phyloP scores from a whole-genome alignment of 2,329 filamentous ascomycete species.

The Hymenoscyphus fraxineus region DNA sequence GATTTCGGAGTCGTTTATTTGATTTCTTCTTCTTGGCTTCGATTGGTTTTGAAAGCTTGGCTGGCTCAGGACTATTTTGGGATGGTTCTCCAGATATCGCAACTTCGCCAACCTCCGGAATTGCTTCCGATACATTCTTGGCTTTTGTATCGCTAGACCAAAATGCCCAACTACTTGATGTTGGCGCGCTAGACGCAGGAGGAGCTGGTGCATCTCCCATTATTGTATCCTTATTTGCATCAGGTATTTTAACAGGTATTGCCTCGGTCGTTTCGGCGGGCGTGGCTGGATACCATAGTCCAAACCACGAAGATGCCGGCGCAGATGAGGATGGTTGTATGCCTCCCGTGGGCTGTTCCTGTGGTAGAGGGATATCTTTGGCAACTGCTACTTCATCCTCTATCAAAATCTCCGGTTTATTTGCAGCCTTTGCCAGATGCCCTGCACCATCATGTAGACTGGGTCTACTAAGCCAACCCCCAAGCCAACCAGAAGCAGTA shows the following conservation, averaged over 20 bases:
- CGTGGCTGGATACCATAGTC: constrained; percentile 30
- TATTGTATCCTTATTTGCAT: constrained; percentile 20
- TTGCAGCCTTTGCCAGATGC: constrained; percentile 1
- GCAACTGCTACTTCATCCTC: constrained; percentile 9
- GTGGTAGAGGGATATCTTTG: neutral
- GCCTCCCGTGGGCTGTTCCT: neutral
- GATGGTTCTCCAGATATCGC: constrained; percentile 56
- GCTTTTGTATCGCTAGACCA: constrained; percentile 55
- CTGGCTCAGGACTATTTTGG: constrained; percentile 44
- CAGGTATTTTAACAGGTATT: constrained; percentile 22
- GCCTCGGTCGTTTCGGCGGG: constrained; percentile 23
- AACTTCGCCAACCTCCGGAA: constrained; percentile 40
- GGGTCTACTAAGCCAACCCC: constrained; percentile 47
- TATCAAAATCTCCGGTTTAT: neutral
- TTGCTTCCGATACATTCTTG: constrained; percentile 21
- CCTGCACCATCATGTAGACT: constrained; percentile 9
- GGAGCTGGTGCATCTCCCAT: constrained; percentile 23
- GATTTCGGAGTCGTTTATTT: constrained; percentile 26
- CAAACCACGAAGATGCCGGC: constrained; percentile 31
- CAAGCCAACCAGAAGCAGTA: constrained; percentile 50
- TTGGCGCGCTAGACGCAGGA: constrained; percentile 19
- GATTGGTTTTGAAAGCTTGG: constrained; percentile 20
- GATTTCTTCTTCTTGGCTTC: constrained; percentile 25
- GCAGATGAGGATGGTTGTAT: constrained; percentile 5
- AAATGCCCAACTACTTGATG: constrained; percentile 70